Evolutionary conservation across 768 basidiomycete genomes (phyloP).

Genomic region (Leccinum longicurvipes): DNA sequence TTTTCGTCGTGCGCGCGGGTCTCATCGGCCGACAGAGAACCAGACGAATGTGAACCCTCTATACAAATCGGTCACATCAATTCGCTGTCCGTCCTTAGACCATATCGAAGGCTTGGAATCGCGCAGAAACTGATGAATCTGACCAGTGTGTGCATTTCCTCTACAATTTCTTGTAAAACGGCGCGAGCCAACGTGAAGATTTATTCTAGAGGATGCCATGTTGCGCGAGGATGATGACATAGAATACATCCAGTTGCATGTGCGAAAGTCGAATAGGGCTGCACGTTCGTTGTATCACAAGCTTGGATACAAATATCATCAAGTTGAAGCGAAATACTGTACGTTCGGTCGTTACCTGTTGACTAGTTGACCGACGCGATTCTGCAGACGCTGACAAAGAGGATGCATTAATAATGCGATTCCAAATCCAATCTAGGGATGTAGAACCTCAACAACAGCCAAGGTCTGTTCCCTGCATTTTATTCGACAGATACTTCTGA

Average conservation of each 20-base stretch:
- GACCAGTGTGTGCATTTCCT: slow-evolving; percentile 18
- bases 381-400: slow-evolving; percentile 25
- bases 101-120: slow-evolving; percentile 29
- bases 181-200: slow-evolving; percentile 1
- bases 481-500: neutral
- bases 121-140: slow-evolving; percentile 26
- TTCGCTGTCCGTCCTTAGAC: slow-evolving; percentile 26
- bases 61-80: slow-evolving; percentile 26
- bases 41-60: slow-evolving; percentile 10
- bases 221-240: slow-evolving; percentile 11
- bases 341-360: slow-evolving; percentile 5
- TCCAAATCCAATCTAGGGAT: slow-evolving; percentile 1
- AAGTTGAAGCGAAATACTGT: slow-evolving; percentile 25
- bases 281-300: slow-evolving; percentile 23
- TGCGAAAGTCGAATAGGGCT: slow-evolving; percentile 27
- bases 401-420: slow-evolving; percentile 26
- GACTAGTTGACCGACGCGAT: neutral
- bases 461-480: slow-evolving; percentile 10
- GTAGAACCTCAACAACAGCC: slow-evolving; percentile 1
- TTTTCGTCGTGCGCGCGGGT: neutral
- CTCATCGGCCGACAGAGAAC: slow-evolving; percentile 23
- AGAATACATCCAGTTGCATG: slow-evolving; percentile 26
- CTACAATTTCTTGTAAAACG: neutral
- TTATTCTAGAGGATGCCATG: slow-evolving; percentile 25
- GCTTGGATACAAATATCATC: slow-evolving; percentile 22